Conservation (phyloP, 202 grass and related monocot genomes). For the Zizania palustris region DNA sequence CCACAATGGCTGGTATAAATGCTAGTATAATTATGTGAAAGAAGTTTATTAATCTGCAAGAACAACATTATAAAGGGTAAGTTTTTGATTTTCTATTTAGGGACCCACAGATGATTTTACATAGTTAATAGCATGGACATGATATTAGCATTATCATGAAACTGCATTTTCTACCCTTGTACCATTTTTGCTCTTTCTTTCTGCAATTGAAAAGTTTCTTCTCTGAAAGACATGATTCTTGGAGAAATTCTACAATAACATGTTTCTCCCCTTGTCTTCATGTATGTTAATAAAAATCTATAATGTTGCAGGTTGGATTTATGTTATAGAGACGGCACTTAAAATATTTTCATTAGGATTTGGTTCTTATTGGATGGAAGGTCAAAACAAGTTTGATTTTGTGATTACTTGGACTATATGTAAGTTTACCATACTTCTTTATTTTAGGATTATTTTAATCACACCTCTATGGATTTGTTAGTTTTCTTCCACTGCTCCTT, state of each 20-base stretch:
- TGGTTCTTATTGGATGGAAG: conserved; percentile 92
- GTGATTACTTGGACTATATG: conserved; percentile 95
- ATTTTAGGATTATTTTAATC: background rate
- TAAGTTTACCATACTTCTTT: conserved; percentile 48
- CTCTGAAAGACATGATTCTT: background rate
- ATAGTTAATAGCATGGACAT: conserved; percentile 12
- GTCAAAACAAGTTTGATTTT: conserved; percentile 97
- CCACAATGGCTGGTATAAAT: no score
- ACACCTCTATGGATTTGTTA: conserved; percentile 30
- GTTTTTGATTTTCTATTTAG: background rate
- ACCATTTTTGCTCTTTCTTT: conserved; percentile 16
- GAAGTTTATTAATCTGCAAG: background rate
- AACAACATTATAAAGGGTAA: background rate
- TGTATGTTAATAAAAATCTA: conserved; percentile 10
- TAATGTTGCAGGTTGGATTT: conserved; percentile 87
- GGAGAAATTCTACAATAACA: conserved; percentile 15
- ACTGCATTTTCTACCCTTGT: background rate
- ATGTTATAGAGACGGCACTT: conserved; percentile 91
- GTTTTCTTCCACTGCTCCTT: conserved; percentile 19
- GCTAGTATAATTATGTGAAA: no score
- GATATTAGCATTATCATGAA: conserved; percentile 6
- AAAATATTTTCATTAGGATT: conserved; percentile 99
- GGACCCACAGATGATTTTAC: background rate
- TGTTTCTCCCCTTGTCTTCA: background rate
- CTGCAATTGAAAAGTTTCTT: conserved; percentile 28